Evolutionary conservation across 495 filamentous ascomycete genomes (phyloP).

Genomic region (Tuber brumale): DNA sequence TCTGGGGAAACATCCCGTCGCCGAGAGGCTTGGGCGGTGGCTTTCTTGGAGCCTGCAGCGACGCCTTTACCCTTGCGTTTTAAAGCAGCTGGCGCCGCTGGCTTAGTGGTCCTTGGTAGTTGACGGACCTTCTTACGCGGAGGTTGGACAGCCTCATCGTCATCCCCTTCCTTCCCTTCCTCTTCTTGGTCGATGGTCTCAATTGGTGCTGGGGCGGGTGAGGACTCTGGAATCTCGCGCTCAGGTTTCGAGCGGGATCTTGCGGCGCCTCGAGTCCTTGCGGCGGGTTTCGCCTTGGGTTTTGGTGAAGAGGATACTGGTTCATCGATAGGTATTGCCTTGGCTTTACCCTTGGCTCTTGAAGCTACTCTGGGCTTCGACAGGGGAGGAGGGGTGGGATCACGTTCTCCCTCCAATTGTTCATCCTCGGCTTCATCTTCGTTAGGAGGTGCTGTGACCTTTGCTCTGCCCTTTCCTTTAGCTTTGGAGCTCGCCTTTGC

Average conservation of each 20-base stretch:
- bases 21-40: neutral
- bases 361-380: slow-evolving; percentile 9
- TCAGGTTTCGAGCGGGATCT: neutral
- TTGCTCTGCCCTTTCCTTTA: slow-evolving; percentile 18
- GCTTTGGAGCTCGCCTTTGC: slow-evolving; percentile 3
- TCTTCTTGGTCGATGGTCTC: slow-evolving; percentile 22
- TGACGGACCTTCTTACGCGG: slow-evolving; percentile 16
- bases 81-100: slow-evolving; percentile 21
- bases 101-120: slow-evolving; percentile 12
- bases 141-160: slow-evolving; percentile 16
- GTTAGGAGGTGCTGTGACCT: slow-evolving; percentile 13
- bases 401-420: slow-evolving; percentile 30
- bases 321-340: slow-evolving; percentile 27
- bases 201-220: slow-evolving; percentile 1
- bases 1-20: neutral
- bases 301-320: slow-evolving; percentile 28
- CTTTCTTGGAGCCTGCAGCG: slow-evolving; percentile 26
- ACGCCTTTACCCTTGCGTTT: slow-evolving; percentile 37
- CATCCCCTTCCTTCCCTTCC: slow-evolving; percentile 15
- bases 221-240: neutral
- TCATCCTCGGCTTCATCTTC: slow-evolving; percentile 39
- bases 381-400: slow-evolving; percentile 12
- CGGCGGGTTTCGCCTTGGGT: slow-evolving; percentile 1
- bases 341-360: slow-evolving; percentile 28
- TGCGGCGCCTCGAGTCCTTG: slow-evolving; percentile 25